These are phyloP conservation scores for Coemansia sp. DNA, from an alignment of 371 early-diverging fungal genomes.

Conservation along the genomic window DNA sequence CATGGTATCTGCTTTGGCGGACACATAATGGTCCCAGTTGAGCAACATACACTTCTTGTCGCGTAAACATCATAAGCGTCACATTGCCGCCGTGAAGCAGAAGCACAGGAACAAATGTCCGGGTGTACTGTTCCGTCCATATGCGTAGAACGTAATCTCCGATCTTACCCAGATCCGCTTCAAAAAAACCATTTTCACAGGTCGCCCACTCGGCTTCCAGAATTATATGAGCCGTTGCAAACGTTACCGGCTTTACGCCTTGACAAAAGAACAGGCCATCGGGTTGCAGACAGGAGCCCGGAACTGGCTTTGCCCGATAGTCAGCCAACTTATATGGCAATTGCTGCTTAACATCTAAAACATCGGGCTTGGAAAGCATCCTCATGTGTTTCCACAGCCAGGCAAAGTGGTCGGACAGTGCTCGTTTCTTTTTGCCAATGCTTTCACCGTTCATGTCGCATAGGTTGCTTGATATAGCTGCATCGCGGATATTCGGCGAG, in stretches of 20 bases:
- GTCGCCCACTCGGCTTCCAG: neutral
- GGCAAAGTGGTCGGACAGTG: neutral
- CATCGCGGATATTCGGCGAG: neutral
- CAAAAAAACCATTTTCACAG: neutral
- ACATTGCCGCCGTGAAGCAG: neutral
- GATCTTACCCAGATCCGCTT: neutral
- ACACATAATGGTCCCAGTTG: neutral
- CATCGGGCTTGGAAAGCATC: neutral
- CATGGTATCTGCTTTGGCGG: too few species aligned
- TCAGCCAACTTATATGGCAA: neutral
- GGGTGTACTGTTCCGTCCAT: neutral
- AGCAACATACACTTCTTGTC: neutral
- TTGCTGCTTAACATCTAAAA: neutral
- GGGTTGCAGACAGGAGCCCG: neutral
- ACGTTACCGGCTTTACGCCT: neutral
- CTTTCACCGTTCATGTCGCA: neutral
- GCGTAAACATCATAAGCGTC: neutral
- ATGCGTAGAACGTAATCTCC: neutral
- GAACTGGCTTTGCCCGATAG: neutral
- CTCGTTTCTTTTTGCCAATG: neutral
- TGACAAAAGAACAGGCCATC: neutral
- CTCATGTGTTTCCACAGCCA: neutral
- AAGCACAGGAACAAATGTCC: neutral
- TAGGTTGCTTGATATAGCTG: neutral
- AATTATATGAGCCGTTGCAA: neutral